Evolutionary conservation across 2,329 filamentous ascomycete species (phyloP), one percentile per base, ranked within the genome.

Genomic region (Alternaria arborescens): DNA sequence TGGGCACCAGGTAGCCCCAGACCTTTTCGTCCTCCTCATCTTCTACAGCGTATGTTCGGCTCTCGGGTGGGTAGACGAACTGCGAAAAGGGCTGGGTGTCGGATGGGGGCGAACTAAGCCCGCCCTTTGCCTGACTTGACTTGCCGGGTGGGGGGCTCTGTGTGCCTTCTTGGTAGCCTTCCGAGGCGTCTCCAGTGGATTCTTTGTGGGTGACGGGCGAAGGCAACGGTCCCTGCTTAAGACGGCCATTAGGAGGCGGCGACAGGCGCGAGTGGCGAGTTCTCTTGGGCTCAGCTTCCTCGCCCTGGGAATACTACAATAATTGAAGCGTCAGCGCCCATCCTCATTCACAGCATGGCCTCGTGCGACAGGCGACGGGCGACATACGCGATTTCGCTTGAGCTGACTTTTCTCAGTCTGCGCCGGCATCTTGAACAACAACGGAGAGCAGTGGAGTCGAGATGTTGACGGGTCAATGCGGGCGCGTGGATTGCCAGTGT

Each of bases 1-100:
- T 82, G 2, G 94, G 93, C 55, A 97, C 87, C 5, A 99, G 83
- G 73, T 98, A 99, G 12, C 96, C 96, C 95, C 95, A 99, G 1
- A 98, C 93, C 8, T 93, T 93, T 76, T 97, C 91, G 46, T 87
- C 86, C 59, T 86, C 87, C 80, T 97, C 93, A 74, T 97, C 91
- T 64, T 94, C 87, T 4, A 96, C 91, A 58, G 97, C 93, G 65
- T 94, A 91, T 11, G 89, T 89, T 47, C 94, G 85, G 26, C 87
- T 86, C 60, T 87, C 82, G 28, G 92, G 87, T 3, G 91, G 89
- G 67, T 92, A 89, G 38, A 92, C 81, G 72, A 91, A 91, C 80
- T 99, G 95, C 8, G 92, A 94, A 62, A 93, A 88, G 0, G 89
- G 85, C 75, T 94, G 91, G 0, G 91, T 94, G 72, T 93, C 92